These are phyloP conservation scores for Aspergillus sclerotiicarbonarius DNA, from an alignment of 495 filamentous ascomycete species.

Conservation along the genomic window DNA sequence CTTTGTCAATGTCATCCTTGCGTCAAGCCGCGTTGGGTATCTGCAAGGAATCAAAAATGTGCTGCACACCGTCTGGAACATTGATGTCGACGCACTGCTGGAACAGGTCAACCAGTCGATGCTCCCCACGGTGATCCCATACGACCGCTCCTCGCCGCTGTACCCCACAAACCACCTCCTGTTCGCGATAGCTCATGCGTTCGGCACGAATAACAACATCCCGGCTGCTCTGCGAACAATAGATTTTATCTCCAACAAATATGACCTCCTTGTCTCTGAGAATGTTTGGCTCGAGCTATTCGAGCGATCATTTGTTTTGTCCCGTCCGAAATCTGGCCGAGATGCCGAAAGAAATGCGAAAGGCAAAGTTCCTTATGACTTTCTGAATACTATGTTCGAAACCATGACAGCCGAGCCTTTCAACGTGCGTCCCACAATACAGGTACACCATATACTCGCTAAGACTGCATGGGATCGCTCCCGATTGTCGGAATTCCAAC, in stretches of 20 bases:
- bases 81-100: slow-evolving; percentile 50
- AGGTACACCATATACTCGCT: slow-evolving; percentile 53
- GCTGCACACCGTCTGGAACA: slow-evolving; percentile 55
- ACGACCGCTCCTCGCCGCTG: slow-evolving; percentile 48
- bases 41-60: slow-evolving; percentile 42
- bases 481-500: slow-evolving; percentile 21
- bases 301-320: slow-evolving; percentile 57
- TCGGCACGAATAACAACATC: slow-evolving; percentile 57
- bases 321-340: slow-evolving; percentile 25
- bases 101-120: slow-evolving; percentile 22
- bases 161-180: slow-evolving; percentile 55
- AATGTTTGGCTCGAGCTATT: slow-evolving; percentile 58
- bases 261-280: slow-evolving; percentile 47
- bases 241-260: slow-evolving; percentile 56
- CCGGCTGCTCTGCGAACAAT: slow-evolving; percentile 51
- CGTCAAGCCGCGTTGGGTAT: slow-evolving; percentile 56
- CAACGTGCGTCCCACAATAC: slow-evolving; percentile 52
- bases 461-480: slow-evolving; percentile 26
- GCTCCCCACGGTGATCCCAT: slow-evolving; percentile 28
- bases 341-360: slow-evolving; percentile 18
- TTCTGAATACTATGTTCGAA: slow-evolving; percentile 47
- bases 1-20: slow-evolving; percentile 56
- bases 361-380: slow-evolving; percentile 37
- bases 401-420: slow-evolving; percentile 58
- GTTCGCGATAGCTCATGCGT: slow-evolving; percentile 56